Percentiles rank a stretch among this genome's conserved stretches.
phyloP scores from a whole-genome alignment of 352 stramenopile species.

The Elongisporangium anandrum region DNA sequence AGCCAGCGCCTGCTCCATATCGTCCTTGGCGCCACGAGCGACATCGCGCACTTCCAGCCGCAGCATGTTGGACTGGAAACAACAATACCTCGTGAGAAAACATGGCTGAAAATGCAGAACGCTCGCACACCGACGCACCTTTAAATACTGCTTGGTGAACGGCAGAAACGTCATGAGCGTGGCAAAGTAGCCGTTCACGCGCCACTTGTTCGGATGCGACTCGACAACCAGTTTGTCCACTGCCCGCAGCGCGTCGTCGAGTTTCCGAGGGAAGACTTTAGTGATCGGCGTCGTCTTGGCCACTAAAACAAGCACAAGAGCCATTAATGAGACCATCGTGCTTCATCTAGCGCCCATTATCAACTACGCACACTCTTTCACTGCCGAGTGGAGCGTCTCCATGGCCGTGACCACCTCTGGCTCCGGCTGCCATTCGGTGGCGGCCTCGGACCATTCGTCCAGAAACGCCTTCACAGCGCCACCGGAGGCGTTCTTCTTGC shows the following conservation, averaged over 20 bases:
- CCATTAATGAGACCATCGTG: neutral
- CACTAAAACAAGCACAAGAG: conserved; percentile 21
- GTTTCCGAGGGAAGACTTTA: conserved; percentile 75
- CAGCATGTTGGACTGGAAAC: conserved; percentile 75
- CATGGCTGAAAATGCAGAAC: neutral
- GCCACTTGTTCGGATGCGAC: conserved; percentile 84
- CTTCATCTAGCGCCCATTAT: neutral
- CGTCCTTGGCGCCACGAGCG: conserved; percentile 47
- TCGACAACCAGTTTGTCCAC: conserved; percentile 81
- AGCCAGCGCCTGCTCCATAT: conserved; percentile 40
- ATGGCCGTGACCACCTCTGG: conserved; percentile 47
- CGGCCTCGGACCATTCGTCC: conserved; percentile 58
- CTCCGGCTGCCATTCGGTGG: conserved; percentile 63
- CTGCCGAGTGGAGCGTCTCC: conserved; percentile 50
- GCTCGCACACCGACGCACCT: conserved; percentile 24
- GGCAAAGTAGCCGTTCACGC: conserved; percentile 86
- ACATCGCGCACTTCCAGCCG: conserved; percentile 74
- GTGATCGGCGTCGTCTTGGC: conserved; percentile 51
- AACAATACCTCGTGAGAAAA: conserved; percentile 1
- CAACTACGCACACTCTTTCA: conserved; percentile 63
- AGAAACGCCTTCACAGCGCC: conserved; percentile 55
- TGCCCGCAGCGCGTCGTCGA: conserved; percentile 73
- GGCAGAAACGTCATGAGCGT: conserved; percentile 86
- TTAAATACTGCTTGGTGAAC: conserved; percentile 86
- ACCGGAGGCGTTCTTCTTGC: conserved; percentile 44